Evolutionary conservation across 148 eudicot genomes (phyloP), one percentile per base, ranked within the genome.

Genomic region (Silene latifolia): DNA sequence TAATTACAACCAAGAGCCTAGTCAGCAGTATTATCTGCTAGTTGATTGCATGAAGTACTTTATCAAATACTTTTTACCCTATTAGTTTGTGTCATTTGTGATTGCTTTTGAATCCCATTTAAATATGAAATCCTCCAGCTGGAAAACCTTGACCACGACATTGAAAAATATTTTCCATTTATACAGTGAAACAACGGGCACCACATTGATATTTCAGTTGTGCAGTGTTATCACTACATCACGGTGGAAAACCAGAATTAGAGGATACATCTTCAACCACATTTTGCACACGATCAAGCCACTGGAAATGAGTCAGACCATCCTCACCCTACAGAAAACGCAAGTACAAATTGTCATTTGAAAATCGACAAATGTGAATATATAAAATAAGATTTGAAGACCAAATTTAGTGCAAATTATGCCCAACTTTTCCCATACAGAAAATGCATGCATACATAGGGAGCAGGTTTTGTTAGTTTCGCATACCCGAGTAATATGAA

Each of bases 191-290:
- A 39, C 44, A 39, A 7, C 44, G 44, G 44, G 44, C 8, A 39
- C 44, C 9, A 6, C 44, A 6, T 39, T 39, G 8, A 39, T 39
- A 39, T 5, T 39, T 19, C 71, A 53, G 39, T 3, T 35, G 35
- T 15, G 48, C n/a, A 35, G 51, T 35, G 10, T 18, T 24, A 74
- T 23, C n/a, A 71, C 35, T 46, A 65, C 7, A 25, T 63, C 57
- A 70, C 11, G 67, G 23, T 12, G 4, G 32, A 17, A 72, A 57
- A 67, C 11, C n/a, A 32, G 12, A 53, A 56, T 46, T 56, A 64
- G 72, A 89, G 96, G 99, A 95, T 95, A 95, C 97, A 85, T 95
- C 97, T 81, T 90, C 99, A 54, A 92, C 71, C 67, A 74, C 82
- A 74, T 95, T 89, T 63, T 73, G 81, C 9, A 69, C 74, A 66